Evolutionary conservation across 2,329 filamentous ascomycete species (phyloP), one percentile per base, ranked within the genome.

Genomic region (Alternaria triticina): DNA sequence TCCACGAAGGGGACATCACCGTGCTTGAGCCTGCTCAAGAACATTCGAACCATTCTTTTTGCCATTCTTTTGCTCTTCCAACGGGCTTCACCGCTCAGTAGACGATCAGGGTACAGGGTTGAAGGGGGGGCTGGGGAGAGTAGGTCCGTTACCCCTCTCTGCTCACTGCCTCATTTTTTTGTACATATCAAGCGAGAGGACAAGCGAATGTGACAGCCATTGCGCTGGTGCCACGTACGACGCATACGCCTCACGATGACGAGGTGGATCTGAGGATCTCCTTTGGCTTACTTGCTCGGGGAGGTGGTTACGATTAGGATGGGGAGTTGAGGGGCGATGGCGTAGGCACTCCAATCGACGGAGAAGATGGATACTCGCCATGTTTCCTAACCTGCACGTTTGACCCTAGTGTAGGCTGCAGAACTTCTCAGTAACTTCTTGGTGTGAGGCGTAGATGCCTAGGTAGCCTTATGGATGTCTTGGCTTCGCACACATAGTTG

Each of bases 1-100:
- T 69, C 67, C 67, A 61, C 67, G 62, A 69, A 69, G 60, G 67
- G 67, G 67, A 69, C 67, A 65, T 57, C 30, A 61, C 17, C 55
- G 66, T 67, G 66, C 66, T 61, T 63, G 56, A 47, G 61, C 55
- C 43, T 45, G 47, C 59, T 58, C 54, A 65, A 64, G 58, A 58
- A 30, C 5, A 25, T 62, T 65, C 58, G 59, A 65, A 65, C 59
- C 10, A 61, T 20, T 62, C 12, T 62, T 65, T 67, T 67, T 65
- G 56, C 36, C 13, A n/a, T 13, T 44, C 15, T 17, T 15, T 25
- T 3, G 6, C 43, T 1, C 11, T 36, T 43, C 11, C 36, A 40
- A 40, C 36, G 36, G 15, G 36, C 36, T 40, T 40, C 36, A 40
- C 36, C 36, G 36, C 17, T 51, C 49, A 30, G 13, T 17, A 17